Evolutionary conservation across 108 stramenopile genomes (phyloP), one percentile per base, ranked within the genome.

Genomic region (Skeletonema tropicum): DNA sequence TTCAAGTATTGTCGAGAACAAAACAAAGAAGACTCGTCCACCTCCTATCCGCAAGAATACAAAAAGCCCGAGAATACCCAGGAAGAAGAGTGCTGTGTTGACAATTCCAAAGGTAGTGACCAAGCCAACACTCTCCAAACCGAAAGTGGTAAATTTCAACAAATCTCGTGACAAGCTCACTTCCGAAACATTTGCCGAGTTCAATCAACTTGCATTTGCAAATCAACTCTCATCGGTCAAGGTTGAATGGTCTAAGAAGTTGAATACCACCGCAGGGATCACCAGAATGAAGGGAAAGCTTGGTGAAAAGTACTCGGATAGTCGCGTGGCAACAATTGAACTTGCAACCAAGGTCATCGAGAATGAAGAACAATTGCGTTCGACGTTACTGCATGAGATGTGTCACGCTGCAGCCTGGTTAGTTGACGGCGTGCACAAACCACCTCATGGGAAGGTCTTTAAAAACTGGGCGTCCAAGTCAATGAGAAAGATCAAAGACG

Each of bases 331-430:
- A 8, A 73, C 71, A 2, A 92, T 98, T 63, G 97, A 97, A 82
- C 74, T 98, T 19, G 91, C 93, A 33, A 87, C 86, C 23, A 97
- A 98, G 73, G 92, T 98, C 9, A 64, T 97, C 38, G 94, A 94
- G 72, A 77, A 76, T 30, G 86, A 83, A 62, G 75, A 88, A 13
- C 77, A 93, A 6, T 72, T 98, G n/a, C 77, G 89, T 49, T 64
- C 85, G 5, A 97, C 98, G 1, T 77, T 98, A 14, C 78, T 96
- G 38, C 98, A 98, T 85, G 98, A 98, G 79, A 83, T 97, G 72
- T 97, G 96, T 82, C 98, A 98, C 78, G 96, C 94, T 1, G 98
- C 97, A 10, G 92, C 89, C 0, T 98, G 97, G 97, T 60, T 97
- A 25, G 72, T 97, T 13, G 96, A 98, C 61, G 91, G 87, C 7